Conservation (phyloP, 176 grass and related monocot species). For the Eleusine coracana region DNA sequence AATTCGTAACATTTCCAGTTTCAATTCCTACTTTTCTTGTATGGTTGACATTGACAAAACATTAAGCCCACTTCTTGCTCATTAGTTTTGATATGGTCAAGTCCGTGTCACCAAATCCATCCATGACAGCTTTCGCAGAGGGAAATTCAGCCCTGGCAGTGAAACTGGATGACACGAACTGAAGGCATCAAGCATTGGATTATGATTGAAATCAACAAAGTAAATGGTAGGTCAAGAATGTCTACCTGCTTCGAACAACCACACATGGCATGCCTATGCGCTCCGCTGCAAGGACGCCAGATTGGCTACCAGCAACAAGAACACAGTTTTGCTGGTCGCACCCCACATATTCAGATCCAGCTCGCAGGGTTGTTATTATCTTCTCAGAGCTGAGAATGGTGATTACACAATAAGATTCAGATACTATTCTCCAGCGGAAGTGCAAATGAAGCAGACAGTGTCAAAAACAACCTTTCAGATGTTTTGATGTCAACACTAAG, state of each 20-base stretch:
- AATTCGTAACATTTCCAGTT: background rate
- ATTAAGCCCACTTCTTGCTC: slow-evolving; percentile 59
- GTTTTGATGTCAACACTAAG: slow-evolving; percentile 66
- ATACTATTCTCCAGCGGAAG: slow-evolving; percentile 8
- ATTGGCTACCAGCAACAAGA: slow-evolving; percentile 68
- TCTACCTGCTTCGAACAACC: slow-evolving; percentile 75
- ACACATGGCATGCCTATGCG: slow-evolving; percentile 76
- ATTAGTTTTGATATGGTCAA: slow-evolving; percentile 69
- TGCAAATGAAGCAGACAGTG: background rate
- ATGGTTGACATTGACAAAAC: too few relatives aligned
- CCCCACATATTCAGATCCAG: slow-evolving; percentile 62
- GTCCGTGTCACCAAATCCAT: slow-evolving; percentile 77
- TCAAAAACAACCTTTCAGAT: slow-evolving; percentile 52
- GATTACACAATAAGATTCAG: slow-evolving; percentile 26
- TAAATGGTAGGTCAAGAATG: background rate
- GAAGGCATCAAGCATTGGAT: background rate
- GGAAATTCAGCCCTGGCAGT: slow-evolving; percentile 80
- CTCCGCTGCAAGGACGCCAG: slow-evolving; percentile 61
- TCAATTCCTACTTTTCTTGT: background rate
- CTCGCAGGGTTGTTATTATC: slow-evolving; percentile 63
- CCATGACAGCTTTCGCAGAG: slow-evolving; percentile 72
- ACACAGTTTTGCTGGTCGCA: slow-evolving; percentile 62
- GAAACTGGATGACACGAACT: slow-evolving; percentile 40
- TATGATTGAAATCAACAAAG: background rate
- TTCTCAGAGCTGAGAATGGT: slow-evolving; percentile 57